A percentile compares a stretch with the other conserved stretches of the same genome.
Evolutionary conservation across 805 yeast genomes (phyloP).

Genomic region (Wickerhamiella sergipiensis): DNA sequence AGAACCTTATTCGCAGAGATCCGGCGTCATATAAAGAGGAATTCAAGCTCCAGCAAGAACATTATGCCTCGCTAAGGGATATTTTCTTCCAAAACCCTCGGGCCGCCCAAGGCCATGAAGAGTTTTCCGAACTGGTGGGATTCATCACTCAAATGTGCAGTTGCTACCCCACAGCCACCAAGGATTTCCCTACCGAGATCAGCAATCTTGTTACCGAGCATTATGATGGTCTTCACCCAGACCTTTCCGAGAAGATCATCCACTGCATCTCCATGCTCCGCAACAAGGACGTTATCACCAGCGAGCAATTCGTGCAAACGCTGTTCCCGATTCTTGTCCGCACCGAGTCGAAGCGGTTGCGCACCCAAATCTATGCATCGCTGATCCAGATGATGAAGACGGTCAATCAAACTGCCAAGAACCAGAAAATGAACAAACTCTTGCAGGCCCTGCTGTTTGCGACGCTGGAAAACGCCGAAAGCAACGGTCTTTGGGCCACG

Average conservation of each 20-base stretch:
- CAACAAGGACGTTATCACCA: conserved; percentile 63
- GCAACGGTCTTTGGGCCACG: conserved; percentile 92
- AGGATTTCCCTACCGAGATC: conserved; percentile 69
- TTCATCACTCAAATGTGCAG: conserved; percentile 84
- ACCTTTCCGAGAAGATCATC: conserved; percentile 79
- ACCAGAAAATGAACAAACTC: conserved; percentile 76
- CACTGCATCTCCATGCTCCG: conserved; percentile 82
- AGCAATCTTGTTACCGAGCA: conserved; percentile 53
- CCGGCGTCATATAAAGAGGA: conserved; percentile 92
- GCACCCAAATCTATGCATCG: conserved; percentile 71
- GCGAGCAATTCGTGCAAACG: conserved; percentile 73
- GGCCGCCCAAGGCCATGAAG: conserved; percentile 43
- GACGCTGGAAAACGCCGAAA: conserved; percentile 63
- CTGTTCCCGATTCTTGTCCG: conserved; percentile 62
- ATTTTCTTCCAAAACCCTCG: conserved; percentile 66
- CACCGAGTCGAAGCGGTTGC: conserved; percentile 69
- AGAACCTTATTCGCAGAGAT: conserved; percentile 85
- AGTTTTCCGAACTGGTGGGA: conserved; percentile 73
- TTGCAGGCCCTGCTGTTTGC: conserved; percentile 89
- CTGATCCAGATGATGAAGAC: conserved; percentile 65
- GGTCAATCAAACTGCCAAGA: conserved; percentile 77
- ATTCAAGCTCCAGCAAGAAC: conserved; percentile 81
- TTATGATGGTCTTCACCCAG: conserved; percentile 73
- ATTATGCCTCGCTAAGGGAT: conserved; percentile 82
- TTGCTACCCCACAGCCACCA: conserved; percentile 83